A percentile compares a stretch with the other conserved stretches of the same genome.
Conservation (phyloP, 768 basidiomycete genomes). For the Boletus bicolor region DNA sequence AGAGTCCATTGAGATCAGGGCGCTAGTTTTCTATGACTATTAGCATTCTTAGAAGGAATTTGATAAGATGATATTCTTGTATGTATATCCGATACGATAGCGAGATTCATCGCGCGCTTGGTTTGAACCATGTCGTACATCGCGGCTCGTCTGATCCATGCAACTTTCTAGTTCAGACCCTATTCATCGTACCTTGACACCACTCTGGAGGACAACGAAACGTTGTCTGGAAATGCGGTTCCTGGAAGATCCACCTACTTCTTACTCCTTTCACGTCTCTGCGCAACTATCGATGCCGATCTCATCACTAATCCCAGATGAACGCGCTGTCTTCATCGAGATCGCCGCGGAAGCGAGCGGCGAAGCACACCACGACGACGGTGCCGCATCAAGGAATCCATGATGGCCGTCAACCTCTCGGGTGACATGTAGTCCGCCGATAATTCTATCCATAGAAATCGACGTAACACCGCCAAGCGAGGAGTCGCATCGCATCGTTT, state of each 20-base stretch:
- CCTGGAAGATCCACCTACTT: not conserved
- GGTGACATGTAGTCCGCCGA: not conserved
- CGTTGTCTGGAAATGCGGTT: not conserved
- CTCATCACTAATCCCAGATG: not conserved
- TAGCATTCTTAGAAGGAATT: not conserved
- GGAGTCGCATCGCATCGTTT: not conserved
- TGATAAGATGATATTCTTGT: not conserved
- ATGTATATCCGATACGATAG: not conserved
- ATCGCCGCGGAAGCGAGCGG: not conserved
- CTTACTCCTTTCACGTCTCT: not conserved
- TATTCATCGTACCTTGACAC: not conserved
- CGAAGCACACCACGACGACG: too few species aligned
- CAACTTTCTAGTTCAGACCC: not conserved
- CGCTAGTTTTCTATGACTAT: conserved; percentile 35
- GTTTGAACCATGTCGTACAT: too few species aligned
- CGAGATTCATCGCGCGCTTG: too few species aligned
- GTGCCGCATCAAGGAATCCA: too few species aligned
- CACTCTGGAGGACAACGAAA: not conserved
- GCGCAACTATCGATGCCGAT: not conserved
- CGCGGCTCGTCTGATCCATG: too few species aligned
- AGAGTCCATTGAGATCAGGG: conserved; percentile 36
- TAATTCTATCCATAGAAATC: not conserved
- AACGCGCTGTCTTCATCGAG: not conserved
- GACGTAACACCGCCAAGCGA: not conserved
- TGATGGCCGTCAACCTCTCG: not conserved